Base-by-base conservation (phyloP, 176 grass and related monocot genomes). In the Oryza coarctata region DNA sequence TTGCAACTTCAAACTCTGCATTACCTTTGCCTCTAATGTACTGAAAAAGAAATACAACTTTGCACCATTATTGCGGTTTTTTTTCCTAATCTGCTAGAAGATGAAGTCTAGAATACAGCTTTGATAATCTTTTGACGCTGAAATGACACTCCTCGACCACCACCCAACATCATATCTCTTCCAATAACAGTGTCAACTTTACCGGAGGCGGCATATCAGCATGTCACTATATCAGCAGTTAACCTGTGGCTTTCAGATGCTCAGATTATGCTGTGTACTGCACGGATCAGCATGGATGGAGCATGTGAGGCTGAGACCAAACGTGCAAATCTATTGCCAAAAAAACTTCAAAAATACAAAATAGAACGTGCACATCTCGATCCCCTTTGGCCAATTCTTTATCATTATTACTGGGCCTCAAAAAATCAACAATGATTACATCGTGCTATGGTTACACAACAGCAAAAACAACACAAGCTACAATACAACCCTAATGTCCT, bases 351-450 rank as follows among this genome's bases (percentile, higher is more conserved):
- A 20, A 22, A 22, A 52, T 22, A 22, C 50, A 55, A 55, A 55
- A 55, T 18, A 55, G 50, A 55, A 8, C 20, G n/a, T 12, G 26
- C 26, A 66, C 34, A 66, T 28, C 41, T 77, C 28, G 22, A 12
- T 17, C 32, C n/a, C 15, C 27, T 49, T 9, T 74, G 83, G 87
- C 47, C 23, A 63, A 67, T 78, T 47, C 73, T 47, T 45, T 12
- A 22, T 2, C 18, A 82, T 86, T 86, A 83, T 90, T 83, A 82
- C 41, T 47, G 67, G 23, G 30, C 43, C 81, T 49, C 29, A 3
- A 33, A 76, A 86, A 86, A 49, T 84, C 67, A 69, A 74, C 26
- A 85, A 75, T 76, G 63, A 74, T 76, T 82, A 82, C 78, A 89
- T 77, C 39, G 40, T 77, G 41, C 65, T 43, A 58, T 60, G 60